Conservation (phyloP, 306 rosid species). For the Canavalia gladiata region DNA sequence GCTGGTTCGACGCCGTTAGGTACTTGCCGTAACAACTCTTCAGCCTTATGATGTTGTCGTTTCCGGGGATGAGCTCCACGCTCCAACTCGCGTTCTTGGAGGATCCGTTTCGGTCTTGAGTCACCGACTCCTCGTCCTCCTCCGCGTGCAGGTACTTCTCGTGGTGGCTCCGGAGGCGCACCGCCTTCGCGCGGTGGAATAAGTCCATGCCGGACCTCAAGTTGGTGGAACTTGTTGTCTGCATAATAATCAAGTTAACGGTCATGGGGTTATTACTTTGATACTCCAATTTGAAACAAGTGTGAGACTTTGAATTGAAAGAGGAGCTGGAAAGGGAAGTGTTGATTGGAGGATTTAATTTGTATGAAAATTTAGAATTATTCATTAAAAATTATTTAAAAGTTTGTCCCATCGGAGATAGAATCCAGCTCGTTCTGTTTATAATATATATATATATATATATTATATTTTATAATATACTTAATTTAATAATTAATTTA, state of each 20-base stretch:
- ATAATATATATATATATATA: too few relatives aligned
- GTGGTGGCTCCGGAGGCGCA: constrained; percentile 81
- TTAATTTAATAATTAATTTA: too few relatives aligned
- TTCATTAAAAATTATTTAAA: too few relatives aligned
- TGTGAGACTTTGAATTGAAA: too few relatives aligned
- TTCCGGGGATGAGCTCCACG: constrained; percentile 63
- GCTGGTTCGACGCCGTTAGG: constrained; percentile 78
- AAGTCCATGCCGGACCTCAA: constrained; percentile 60
- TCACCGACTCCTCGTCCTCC: constrained; percentile 79
- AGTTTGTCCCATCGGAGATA: too few relatives aligned
- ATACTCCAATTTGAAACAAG: too few relatives aligned
- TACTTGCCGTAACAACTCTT: constrained; percentile 80
- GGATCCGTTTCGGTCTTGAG: constrained; percentile 76
- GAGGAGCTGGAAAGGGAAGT: too few relatives aligned
- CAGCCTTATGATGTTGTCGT: constrained; percentile 67
- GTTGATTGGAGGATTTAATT: too few relatives aligned
- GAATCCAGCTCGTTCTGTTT: too few relatives aligned
- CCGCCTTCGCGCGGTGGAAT: constrained; percentile 78
- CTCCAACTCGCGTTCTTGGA: constrained; percentile 68
- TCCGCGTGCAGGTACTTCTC: constrained; percentile 83
- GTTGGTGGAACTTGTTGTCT: constrained; percentile 13
- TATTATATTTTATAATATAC: too few relatives aligned
- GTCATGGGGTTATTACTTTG: too few relatives aligned
- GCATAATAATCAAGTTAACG: background rate
- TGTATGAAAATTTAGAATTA: too few relatives aligned